Evolutionary conservation across 306 rosid species (phyloP), one percentile per base, ranked within the genome.

Genomic region (Quercus ilex): DNA sequence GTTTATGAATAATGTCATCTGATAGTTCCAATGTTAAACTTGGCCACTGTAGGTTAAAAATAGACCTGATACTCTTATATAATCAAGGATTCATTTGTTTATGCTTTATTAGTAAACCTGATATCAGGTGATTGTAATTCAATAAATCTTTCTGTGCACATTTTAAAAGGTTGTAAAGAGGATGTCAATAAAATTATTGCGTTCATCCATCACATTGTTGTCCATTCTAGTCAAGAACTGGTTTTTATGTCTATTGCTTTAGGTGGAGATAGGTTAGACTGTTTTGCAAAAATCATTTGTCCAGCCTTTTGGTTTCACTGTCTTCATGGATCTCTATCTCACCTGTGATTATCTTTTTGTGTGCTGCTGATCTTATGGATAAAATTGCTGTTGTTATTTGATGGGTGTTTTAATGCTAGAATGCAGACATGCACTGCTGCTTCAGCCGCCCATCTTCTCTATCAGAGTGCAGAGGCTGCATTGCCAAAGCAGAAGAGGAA

Each of bases 401-500:
- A 70, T 77, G 82, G 80, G 55, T 52, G 43, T 38, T 82, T 23
- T 35, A 74, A 80, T 79, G 68, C 68, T 81, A 94, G 97, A 85
- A 83, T 92, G 87, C 90, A 86, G 90, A 84, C 87, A 28, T 75
- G 75, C 65, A 82, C 74, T 75, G 99, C 93, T 73, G 93, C 87
- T 75, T 89, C 91, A 15, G 89, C 90, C 28, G 91, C 80, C 71
- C 95, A 90, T 83, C 79, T 84, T 14, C 95, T 94, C 56, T 73
- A 87, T 75, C 97, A 87, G 73, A 89, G 91, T 64, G 97, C 83
- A 26, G 92, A 92, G 80, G 92, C 87, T 77, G 71, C 85, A 3
- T 78, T 92, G 62, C 99, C 97, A 5, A 92, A 90, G 83, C 97
- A 91, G 74, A 94, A 92, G 86, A 91, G 77, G 86, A 90, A 85